Base-by-base conservation (phyloP, 371 early-diverging fungal genomes). In the Syncephalis plumigaleata region DNA sequence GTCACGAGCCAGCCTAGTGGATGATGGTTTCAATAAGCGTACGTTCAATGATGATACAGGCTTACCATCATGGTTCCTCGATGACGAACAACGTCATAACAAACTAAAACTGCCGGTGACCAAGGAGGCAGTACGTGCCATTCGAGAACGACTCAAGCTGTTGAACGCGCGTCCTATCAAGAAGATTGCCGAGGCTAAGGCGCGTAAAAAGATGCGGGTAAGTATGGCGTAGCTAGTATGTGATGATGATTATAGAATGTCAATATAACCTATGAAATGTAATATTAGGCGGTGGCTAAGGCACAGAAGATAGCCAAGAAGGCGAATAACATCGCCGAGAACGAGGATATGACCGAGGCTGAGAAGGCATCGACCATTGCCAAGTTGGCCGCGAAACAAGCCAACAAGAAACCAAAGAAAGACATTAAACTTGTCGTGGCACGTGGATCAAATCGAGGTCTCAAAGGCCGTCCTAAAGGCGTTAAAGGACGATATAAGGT, bases 181-280 rank as follows among this genome's bases (percentile, higher is more conserved):
- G 64, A 97, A 95, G 78, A 82, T 95, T 26, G 87, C 86, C n/a
- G 98, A 97, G 68, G 96, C 98, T 44, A 94, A 92, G 71, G 90
- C 87, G 36, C 75, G 98, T 50, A 92, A 95, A 73, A 87, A 91
- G 80, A 65, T 82, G 59, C 74, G 66, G 57, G 64, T 55, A 46
- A 17, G 9, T 25, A 46, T n/a, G n/a, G n/a, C n/a, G 68, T 18
- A 55, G 56, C 20, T 44, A 46, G 42, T n/a, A n/a, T n/a, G n/a
- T n/a, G n/a, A n/a, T n/a, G 31, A 31, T 31, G 11, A 4, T 31
- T 7, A 31, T 7, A 31, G 31, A 31, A 31, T 31, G 11, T 31
- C 11, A 7, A 31, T 7, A 4, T 22, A 20, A 43, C 8, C n/a
- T 18, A 40, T 8, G 21, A 40, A 7, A 31, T 31, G 31, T 7